Evolutionary conservation across 2,329 filamentous ascomycete genomes (phyloP), one percentile per base, ranked within the genome.

Genomic region (Penicillium sp.): DNA sequence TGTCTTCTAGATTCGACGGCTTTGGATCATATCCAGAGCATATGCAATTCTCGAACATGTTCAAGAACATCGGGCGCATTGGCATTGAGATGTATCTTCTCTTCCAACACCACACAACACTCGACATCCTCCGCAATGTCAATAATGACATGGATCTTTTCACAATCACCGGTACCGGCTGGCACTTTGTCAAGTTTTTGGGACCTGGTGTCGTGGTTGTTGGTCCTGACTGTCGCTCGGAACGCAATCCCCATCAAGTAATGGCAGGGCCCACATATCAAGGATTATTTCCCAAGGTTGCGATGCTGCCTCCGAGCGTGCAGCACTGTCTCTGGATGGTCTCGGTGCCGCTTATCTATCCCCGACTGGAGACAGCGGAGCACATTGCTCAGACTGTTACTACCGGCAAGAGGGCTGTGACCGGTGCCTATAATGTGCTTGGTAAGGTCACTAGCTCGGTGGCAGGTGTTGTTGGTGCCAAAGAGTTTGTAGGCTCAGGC

Each of bases 251-350:
- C 44, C 81, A 82, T 44, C 87, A 94, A 55, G 92, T 98, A 37
- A 83, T 98, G 75, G 90, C 90, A 4, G 92, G 92, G 0, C 88
- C 89, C 30, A 96, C 92, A 1, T 98, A 98, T 60, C 92, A 98
- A 64, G 92, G 92, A 23, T 76, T 98, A 15, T 96, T 98, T 67
- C 92, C 92, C 30, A 96, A 95, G 64, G 80, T 98, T 20, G 90
- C 88, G 1, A 84, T 85, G 54, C 70, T 98, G 2, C 92, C 92
- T 0, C 84, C 87, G 0, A 92, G 84, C 53, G 88, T 98, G 7
- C 92, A 98, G 65, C 92, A 98, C 62, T 95, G 90, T 57, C 79
- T 98, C 41, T 92, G 89, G 85, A 93, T 96, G 82, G 65, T 96
- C 8, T 86, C 90, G 0, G 87, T 95, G 4, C 92, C 92, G 0